Conservation (phyloP, 805 yeast genomes). For the Kodamaea fukazawae region DNA sequence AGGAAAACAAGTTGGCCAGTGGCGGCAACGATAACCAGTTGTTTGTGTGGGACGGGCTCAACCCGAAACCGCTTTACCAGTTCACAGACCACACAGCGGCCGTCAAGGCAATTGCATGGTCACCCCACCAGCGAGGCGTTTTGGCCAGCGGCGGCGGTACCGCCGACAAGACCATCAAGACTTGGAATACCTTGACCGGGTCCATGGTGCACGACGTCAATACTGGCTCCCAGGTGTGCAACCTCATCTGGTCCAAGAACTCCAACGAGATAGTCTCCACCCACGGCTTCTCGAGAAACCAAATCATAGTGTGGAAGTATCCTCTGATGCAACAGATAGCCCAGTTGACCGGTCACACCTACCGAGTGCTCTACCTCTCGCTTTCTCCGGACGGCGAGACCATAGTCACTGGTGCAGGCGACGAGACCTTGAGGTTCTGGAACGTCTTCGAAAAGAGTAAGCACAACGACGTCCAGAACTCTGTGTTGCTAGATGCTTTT, state of each 20-base stretch:
- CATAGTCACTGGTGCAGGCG: constrained; percentile 97
- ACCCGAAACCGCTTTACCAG: constrained; percentile 63
- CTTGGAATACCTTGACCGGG: constrained; percentile 90
- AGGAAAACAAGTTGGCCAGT: constrained; percentile 86
- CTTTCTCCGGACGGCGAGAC: constrained; percentile 96
- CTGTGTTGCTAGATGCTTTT: constrained; percentile 70
- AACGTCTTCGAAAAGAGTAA: constrained; percentile 82
- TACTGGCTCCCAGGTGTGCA: constrained; percentile 96
- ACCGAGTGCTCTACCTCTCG: constrained; percentile 83
- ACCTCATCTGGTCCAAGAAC: constrained; percentile 87
- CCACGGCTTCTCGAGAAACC: constrained; percentile 90
- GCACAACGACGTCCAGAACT: constrained; percentile 54
- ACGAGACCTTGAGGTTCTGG: constrained; percentile 95
- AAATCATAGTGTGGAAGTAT: constrained; percentile 90
- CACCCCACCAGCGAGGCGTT: constrained; percentile 93
- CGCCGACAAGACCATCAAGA: constrained; percentile 82
- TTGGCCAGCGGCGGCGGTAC: constrained; percentile 97
- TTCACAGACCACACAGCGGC: constrained; percentile 90
- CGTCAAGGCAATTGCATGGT: constrained; percentile 95
- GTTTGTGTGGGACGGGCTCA: constrained; percentile 82
- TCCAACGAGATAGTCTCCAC: constrained; percentile 91
- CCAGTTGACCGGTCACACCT: constrained; percentile 90
- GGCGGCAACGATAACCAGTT: constrained; percentile 94
- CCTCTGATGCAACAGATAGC: constrained; percentile 92
- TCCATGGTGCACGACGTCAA: constrained; percentile 73